Percentiles rank a stretch among this genome's conserved stretches.
phyloP scores from a whole-genome alignment of 2,329 filamentous ascomycete species.

The Sclerotinia nivalis region DNA sequence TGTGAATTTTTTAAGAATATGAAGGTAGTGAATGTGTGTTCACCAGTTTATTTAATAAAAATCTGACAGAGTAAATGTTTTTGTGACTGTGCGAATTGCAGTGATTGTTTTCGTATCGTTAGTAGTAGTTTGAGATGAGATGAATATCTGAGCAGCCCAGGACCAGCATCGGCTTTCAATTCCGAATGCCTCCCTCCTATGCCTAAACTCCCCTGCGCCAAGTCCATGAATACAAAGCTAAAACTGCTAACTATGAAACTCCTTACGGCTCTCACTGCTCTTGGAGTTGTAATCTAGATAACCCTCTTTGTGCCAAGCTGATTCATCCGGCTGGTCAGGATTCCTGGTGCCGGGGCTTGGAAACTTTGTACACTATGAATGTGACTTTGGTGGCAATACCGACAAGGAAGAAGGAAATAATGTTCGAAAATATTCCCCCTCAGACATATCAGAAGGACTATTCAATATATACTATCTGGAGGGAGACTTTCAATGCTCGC shows the following conservation, averaged over 20 bases:
- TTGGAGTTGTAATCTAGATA: background rate
- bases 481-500: too few relatives aligned
- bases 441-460: background rate
- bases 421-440: background rate
- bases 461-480: background rate
- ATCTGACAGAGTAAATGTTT: background rate
- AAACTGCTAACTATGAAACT: background rate
- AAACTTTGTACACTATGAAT: background rate
- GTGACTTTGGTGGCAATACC: background rate
- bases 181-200: background rate
- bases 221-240: too few relatives aligned
- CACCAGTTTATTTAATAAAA: too few relatives aligned
- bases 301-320: background rate
- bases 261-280: background rate
- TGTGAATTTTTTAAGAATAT: too few relatives aligned
- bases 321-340: too few relatives aligned
- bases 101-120: background rate
- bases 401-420: background rate
- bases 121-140: background rate
- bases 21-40: too few relatives aligned
- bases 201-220: too few relatives aligned
- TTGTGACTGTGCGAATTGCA: background rate
- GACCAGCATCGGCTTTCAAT: background rate
- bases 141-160: background rate
- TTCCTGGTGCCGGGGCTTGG: background rate